Percentiles rank a stretch among this genome's conserved stretches.
These are phyloP conservation scores for Coffea eugenioides DNA, from an alignment of 257 asterid species.

Conservation along the genomic window DNA sequence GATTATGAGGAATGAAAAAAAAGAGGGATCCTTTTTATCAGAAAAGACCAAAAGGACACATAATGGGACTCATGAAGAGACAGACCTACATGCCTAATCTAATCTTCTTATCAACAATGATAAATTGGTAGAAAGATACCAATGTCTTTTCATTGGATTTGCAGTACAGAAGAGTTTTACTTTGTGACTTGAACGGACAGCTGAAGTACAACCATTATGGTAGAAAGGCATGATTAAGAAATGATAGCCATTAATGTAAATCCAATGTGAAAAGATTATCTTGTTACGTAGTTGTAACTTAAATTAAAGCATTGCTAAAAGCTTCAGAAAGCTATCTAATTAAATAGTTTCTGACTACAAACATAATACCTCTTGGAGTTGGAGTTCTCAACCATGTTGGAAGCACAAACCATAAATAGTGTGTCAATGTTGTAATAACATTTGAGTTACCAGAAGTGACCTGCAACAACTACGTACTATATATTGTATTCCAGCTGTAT, in stretches of 20 bases:
- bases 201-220: background rate
- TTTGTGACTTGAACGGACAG: background rate
- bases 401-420: background rate
- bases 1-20: background rate
- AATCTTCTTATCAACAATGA: constrained; percentile 7
- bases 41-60: constrained; percentile 1
- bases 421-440: background rate
- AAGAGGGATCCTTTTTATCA: background rate
- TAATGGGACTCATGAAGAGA: constrained; percentile 6
- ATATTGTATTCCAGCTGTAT: background rate
- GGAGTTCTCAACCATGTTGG: background rate
- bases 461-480: background rate
- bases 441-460: background rate
- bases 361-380: background rate
- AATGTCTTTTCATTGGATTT: constrained; percentile 1
- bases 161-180: background rate
- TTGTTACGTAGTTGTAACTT: background rate
- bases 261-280: background rate
- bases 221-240: background rate
- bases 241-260: background rate
- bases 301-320: background rate
- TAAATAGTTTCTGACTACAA: background rate
- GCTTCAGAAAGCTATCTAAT: background rate
- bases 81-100: constrained; percentile 12
- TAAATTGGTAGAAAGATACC: background rate